These are phyloP conservation scores for Panellus pusillus DNA, from an alignment of 768 basidiomycete species.

Conservation along the genomic window DNA sequence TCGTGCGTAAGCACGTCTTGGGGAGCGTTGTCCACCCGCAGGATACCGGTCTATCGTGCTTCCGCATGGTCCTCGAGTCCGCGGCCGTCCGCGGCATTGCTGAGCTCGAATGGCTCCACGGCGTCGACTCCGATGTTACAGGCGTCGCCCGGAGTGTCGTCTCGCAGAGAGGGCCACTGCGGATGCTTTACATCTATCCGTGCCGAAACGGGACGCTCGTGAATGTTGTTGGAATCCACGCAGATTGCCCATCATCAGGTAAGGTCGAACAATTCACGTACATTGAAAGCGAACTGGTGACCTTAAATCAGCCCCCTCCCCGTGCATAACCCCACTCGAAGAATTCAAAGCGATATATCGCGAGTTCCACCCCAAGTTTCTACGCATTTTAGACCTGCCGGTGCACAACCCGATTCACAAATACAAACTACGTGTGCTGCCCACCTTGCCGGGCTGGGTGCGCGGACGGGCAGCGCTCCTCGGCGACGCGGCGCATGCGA, in stretches of 20 bases:
- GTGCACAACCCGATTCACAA: slow-evolving; percentile 7
- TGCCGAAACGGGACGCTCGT: slow-evolving; percentile 9
- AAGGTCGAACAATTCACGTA: background rate
- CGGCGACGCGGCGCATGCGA: slow-evolving; percentile 26
- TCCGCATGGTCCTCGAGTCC: slow-evolving; percentile 11
- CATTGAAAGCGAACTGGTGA: background rate
- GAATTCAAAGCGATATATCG: slow-evolving; percentile 3
- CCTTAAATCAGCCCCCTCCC: no score
- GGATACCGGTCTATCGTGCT: slow-evolving; percentile 6
- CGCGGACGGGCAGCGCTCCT: slow-evolving; percentile 8
- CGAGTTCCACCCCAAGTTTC: slow-evolving; percentile 14
- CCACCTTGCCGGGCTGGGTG: slow-evolving; percentile 11
- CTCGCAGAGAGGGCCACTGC: background rate
- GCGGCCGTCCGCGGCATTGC: slow-evolving; percentile 1
- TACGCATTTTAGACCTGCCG: background rate
- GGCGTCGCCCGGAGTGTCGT: background rate
- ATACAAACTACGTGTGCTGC: slow-evolving; percentile 16
- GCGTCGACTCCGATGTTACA: background rate
- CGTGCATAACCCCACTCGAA: background rate
- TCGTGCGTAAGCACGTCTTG: slow-evolving; percentile 5
- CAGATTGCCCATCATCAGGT: slow-evolving; percentile 8
- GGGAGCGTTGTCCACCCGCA: background rate
- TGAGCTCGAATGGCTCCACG: slow-evolving; percentile 12
- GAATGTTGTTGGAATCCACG: slow-evolving; percentile 6
- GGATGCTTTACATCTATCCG: background rate